Evolutionary conservation across 164 flowering plant genomes (phyloP).

Genomic region (Chimonanthus salicifolius): DNA sequence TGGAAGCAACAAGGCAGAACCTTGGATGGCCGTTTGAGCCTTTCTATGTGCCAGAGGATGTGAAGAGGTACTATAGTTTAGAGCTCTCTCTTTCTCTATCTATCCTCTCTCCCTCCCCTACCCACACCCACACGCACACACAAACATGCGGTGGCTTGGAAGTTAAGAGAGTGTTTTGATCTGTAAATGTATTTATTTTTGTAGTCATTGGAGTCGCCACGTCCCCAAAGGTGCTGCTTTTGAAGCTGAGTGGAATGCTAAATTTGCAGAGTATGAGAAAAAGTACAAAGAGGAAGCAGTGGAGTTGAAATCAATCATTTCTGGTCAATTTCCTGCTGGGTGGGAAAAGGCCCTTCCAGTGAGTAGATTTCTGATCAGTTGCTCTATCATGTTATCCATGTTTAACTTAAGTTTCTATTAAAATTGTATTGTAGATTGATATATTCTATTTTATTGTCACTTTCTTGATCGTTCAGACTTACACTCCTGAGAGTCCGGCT

Average conservation of each 20-base stretch:
- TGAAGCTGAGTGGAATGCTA: slow-evolving; percentile 95
- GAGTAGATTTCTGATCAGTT: slow-evolving; percentile 22
- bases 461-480: slow-evolving; percentile 41
- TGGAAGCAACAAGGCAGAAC: slow-evolving; percentile 92
- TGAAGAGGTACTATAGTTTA: slow-evolving; percentile 42
- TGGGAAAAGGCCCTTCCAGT: slow-evolving; percentile 99
- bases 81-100: too few relatives aligned
- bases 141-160: slow-evolving; percentile 9
- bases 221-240: slow-evolving; percentile 65
- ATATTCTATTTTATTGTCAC: background rate
- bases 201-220: slow-evolving; percentile 99
- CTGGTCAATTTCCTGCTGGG: slow-evolving; percentile 76
- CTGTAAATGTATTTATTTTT: background rate
- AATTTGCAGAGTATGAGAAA: slow-evolving; percentile 89
- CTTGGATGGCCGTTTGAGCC: slow-evolving; percentile 93
- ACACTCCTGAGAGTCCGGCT: slow-evolving; percentile 86
- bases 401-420: background rate
- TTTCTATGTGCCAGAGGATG: slow-evolving; percentile 95
- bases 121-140: too few relatives aligned
- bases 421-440: background rate
- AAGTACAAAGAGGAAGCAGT: slow-evolving; percentile 83
- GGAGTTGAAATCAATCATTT: slow-evolving; percentile 62
- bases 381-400: background rate
- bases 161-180: background rate
- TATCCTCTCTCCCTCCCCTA: too few relatives aligned